These are phyloP conservation scores for Fusarium kyushuense DNA, from an alignment of 2,329 filamentous ascomycete genomes.

Conservation along the genomic window DNA sequence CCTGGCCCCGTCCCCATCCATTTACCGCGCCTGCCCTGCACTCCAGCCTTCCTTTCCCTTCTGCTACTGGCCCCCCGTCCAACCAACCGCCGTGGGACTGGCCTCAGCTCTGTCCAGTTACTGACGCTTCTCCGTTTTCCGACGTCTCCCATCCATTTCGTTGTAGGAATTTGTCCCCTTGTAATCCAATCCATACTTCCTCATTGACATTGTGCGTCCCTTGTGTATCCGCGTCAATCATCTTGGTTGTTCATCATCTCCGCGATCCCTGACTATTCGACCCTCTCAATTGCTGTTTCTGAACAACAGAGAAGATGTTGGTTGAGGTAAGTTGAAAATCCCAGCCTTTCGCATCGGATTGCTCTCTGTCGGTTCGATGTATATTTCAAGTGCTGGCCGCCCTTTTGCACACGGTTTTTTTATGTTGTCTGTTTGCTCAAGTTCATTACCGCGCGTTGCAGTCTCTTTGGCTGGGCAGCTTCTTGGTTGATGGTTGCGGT, in stretches of 20 bases:
- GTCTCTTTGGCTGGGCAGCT: conserved; percentile 5
- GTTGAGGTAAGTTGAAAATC: conserved; percentile 53
- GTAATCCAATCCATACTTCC: conserved; percentile 29
- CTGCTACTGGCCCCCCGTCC: conserved; percentile 12
- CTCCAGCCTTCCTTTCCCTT: conserved; percentile 17
- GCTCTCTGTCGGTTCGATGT: conserved; percentile 16
- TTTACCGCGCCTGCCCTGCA: conserved; percentile 21
- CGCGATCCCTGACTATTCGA: conserved; percentile 10
- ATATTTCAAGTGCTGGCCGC: conserved; percentile 23
- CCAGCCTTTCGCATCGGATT: conserved; percentile 10
- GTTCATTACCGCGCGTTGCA: neutral
- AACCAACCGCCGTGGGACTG: conserved; percentile 27
- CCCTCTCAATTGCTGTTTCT: conserved; percentile 26
- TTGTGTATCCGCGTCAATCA: conserved; percentile 27
- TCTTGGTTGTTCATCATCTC: conserved; percentile 31
- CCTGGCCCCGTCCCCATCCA: neutral
- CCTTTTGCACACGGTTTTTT: conserved; percentile 7
- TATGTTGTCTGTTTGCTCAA: conserved; percentile 16
- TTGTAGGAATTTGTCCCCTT: conserved; percentile 42
- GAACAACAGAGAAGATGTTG: conserved; percentile 49
- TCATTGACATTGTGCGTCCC: conserved; percentile 16
- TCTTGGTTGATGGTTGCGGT: conserved; percentile 7
- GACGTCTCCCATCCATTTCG: conserved; percentile 34
- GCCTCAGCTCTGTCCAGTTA: conserved; percentile 7
- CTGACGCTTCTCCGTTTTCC: conserved; percentile 30